Percentiles rank a stretch among this genome's conserved stretches.
Evolutionary conservation across 306 rosid species (phyloP).

Genomic region (Vigna nakashimae): DNA sequence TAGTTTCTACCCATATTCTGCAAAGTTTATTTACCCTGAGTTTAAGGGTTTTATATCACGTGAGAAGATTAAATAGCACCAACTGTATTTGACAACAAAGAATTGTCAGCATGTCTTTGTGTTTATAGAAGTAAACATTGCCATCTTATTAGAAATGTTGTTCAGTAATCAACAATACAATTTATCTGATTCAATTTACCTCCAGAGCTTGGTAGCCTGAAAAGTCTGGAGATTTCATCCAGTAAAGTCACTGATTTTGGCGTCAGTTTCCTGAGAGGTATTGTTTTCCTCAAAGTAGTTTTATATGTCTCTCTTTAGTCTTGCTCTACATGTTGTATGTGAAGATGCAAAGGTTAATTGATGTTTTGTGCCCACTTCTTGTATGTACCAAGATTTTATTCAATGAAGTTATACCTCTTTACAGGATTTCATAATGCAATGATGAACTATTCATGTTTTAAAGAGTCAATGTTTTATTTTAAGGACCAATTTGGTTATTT

Average conservation of each 20-base stretch:
- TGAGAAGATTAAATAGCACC: background rate
- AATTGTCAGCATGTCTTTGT: slow-evolving; percentile 23
- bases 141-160: slow-evolving; percentile 17
- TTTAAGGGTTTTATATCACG: slow-evolving; percentile 24
- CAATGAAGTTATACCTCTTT: slow-evolving; percentile 17
- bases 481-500: slow-evolving; percentile 6
- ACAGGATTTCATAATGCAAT: slow-evolving; percentile 17
- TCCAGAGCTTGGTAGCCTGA: slow-evolving; percentile 84
- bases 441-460: slow-evolving; percentile 16
- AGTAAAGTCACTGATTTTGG: slow-evolving; percentile 84
- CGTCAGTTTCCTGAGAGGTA: slow-evolving; percentile 81
- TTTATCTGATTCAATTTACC: slow-evolving; percentile 42
- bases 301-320: background rate
- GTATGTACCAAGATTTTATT: slow-evolving; percentile 32
- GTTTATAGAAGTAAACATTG: slow-evolving; percentile 33
- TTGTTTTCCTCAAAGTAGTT: slow-evolving; percentile 1
- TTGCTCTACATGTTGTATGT: background rate
- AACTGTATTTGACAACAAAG: slow-evolving; percentile 21
- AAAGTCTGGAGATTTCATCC: slow-evolving; percentile 77
- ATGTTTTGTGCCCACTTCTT: slow-evolving; percentile 27
- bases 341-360: slow-evolving; percentile 8
- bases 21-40: slow-evolving; percentile 8
- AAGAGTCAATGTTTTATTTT: slow-evolving; percentile 20
- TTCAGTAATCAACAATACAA: slow-evolving; percentile 32
- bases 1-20: slow-evolving; percentile 24